Conservation (phyloP, 208 protist species). For the Crithidia expoeki region DNA sequence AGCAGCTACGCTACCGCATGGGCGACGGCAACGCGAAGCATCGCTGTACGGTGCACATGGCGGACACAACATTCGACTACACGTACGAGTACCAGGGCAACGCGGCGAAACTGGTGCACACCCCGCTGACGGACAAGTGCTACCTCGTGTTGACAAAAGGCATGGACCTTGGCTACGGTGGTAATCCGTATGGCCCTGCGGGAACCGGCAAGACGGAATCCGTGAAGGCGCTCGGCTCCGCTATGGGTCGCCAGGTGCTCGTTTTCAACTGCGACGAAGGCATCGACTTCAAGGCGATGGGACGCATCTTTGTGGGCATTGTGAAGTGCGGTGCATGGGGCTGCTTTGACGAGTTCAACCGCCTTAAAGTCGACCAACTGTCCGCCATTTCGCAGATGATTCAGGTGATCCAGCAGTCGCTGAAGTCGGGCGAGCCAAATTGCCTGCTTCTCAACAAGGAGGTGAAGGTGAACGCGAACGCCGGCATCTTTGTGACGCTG, state of each 20-base stretch:
- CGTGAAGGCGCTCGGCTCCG: constrained; percentile 93
- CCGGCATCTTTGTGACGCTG: constrained; percentile 98
- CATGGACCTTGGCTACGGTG: constrained; percentile 96
- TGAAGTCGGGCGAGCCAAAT: constrained; percentile 79
- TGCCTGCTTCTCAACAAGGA: constrained; percentile 85
- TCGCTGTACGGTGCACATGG: constrained; percentile 89
- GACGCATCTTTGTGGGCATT: constrained; percentile 94
- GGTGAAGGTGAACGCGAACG: constrained; percentile 80
- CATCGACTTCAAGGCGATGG: constrained; percentile 95
- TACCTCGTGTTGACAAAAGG: constrained; percentile 98
- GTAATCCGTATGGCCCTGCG: constrained; percentile 96
- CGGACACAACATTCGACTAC: constrained; percentile 95
- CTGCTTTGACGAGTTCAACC: constrained; percentile 96
- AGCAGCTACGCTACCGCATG: constrained; percentile 96
- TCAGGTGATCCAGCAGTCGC: constrained; percentile 89
- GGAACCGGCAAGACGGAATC: constrained; percentile 98
- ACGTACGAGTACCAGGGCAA: constrained; percentile 97
- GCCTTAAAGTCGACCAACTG: constrained; percentile 94
- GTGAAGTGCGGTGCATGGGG: constrained; percentile 95
- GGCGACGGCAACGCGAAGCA: constrained; percentile 34
- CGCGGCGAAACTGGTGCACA: constrained; percentile 94
- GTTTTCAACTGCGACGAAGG: constrained; percentile 97
- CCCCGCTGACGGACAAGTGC: constrained; percentile 94
- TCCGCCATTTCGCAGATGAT: constrained; percentile 96
- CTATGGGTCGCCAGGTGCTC: constrained; percentile 93